Evolutionary conservation across 2,329 filamentous ascomycete species (phyloP).

Genomic region (Coniochaeta prunicola): DNA sequence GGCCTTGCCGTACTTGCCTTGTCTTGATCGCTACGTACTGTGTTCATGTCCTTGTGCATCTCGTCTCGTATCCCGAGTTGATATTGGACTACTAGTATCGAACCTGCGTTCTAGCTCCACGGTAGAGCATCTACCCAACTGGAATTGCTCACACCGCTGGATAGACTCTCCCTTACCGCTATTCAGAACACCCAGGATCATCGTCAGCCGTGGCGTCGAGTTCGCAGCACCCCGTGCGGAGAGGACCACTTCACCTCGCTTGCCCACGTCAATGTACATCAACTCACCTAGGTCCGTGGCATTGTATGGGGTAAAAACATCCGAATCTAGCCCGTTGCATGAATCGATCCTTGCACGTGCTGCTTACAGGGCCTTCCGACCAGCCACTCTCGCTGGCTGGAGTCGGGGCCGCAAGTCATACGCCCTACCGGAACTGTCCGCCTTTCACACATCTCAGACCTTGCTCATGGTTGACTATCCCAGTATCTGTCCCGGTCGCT

Average conservation of each 20-base stretch:
- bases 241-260: not conserved
- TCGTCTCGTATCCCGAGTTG: not conserved
- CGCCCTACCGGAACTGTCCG: not conserved
- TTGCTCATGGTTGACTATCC: too few relatives aligned
- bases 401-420: too few relatives aligned
- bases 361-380: too few relatives aligned
- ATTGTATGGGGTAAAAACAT: not conserved
- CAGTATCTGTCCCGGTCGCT: too few relatives aligned
- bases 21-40: not conserved
- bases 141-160: too few relatives aligned
- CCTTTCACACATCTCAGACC: not conserved
- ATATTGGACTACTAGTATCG: not conserved
- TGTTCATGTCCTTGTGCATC: not conserved
- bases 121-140: too few relatives aligned
- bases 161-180: not conserved
- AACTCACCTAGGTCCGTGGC: not conserved
- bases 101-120: not conserved
- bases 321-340: not conserved
- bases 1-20: constrained; percentile 5
- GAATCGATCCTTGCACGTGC: not conserved
- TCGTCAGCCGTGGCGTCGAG: not conserved
- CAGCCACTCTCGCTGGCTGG: too few relatives aligned
- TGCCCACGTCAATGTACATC: not conserved
- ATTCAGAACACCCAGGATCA: not conserved
- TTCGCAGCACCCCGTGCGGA: not conserved